Evolutionary conservation across 495 filamentous ascomycete genomes (phyloP).

Genomic region (Aspergillus avenaceus): DNA sequence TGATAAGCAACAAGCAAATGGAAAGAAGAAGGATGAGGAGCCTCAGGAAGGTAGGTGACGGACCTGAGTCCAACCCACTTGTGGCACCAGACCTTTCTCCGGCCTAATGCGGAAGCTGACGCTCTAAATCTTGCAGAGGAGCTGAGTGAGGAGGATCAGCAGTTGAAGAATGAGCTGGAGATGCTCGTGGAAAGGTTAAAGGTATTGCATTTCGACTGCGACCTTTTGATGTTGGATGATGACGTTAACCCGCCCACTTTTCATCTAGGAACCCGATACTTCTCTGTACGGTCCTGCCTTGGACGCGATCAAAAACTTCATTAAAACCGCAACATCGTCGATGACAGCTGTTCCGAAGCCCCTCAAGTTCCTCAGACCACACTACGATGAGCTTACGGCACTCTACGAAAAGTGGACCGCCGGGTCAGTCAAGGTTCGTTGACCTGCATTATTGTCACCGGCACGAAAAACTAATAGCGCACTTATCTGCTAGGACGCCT

Average conservation of each 20-base stretch:
- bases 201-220: slow-evolving; percentile 46
- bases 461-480: background rate
- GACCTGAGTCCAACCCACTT: background rate
- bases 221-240: slow-evolving; percentile 6
- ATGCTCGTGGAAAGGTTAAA: slow-evolving; percentile 96
- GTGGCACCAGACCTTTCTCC: background rate
- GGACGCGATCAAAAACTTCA: slow-evolving; percentile 92
- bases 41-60: slow-evolving; percentile 50
- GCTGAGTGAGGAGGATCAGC: slow-evolving; percentile 95
- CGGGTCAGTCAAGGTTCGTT: slow-evolving; percentile 71
- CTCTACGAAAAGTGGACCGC: slow-evolving; percentile 84
- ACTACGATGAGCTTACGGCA: slow-evolving; percentile 82
- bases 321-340: slow-evolving; percentile 97
- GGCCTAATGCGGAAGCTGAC: slow-evolving; percentile 2
- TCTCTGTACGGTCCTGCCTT: slow-evolving; percentile 87
- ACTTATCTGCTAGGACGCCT: slow-evolving; percentile 51
- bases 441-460: background rate
- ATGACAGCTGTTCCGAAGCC: slow-evolving; percentile 99
- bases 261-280: slow-evolving; percentile 71
- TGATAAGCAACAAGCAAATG: slow-evolving; percentile 66
- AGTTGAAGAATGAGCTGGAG: slow-evolving; percentile 96
- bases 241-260: slow-evolving; percentile 24
- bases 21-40: slow-evolving; percentile 68
- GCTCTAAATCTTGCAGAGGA: slow-evolving; percentile 57
- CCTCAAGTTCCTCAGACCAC: slow-evolving; percentile 93